Conservation (phyloP, 1,139 yeast species). For the Dujonia santamariae region DNA sequence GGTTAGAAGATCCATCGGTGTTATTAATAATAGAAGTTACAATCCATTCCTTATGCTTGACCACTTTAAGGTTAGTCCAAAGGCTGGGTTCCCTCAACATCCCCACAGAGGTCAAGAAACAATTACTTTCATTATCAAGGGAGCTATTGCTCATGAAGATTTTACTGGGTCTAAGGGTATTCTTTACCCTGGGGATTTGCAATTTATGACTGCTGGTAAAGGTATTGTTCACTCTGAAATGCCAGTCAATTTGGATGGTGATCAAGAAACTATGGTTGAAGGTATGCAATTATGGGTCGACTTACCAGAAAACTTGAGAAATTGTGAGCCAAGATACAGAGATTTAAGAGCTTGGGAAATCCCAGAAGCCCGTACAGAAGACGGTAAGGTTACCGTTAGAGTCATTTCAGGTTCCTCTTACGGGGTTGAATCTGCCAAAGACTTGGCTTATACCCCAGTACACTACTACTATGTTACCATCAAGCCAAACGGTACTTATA, state of each 20-base stretch:
- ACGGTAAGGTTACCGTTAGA: constrained; percentile 63
- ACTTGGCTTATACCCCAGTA: constrained; percentile 82
- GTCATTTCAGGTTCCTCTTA: constrained; percentile 77
- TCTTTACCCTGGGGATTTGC: constrained; percentile 80
- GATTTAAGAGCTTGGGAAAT: constrained; percentile 72
- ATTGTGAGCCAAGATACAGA: constrained; percentile 74
- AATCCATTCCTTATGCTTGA: constrained; percentile 85
- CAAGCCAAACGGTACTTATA: constrained; percentile 65
- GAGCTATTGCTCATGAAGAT: constrained; percentile 87
- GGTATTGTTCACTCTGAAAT: constrained; percentile 87
- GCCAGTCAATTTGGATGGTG: constrained; percentile 66
- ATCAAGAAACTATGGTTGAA: constrained; percentile 41
- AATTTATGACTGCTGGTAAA: constrained; percentile 92
- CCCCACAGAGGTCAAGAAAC: constrained; percentile 95
- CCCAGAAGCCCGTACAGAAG: constrained; percentile 61
- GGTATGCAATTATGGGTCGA: constrained; percentile 95
- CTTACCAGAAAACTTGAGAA: constrained; percentile 67
- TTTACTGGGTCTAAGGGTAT: constrained; percentile 83
- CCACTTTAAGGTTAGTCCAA: constrained; percentile 53
- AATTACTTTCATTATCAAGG: constrained; percentile 68
- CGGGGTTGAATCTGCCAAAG: constrained; percentile 71
- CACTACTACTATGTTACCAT: constrained; percentile 68
- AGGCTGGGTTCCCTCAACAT: constrained; percentile 89
- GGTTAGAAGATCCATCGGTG: constrained; percentile 81
- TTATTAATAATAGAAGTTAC: constrained; percentile 62